A percentile compares a stretch with the other conserved stretches of the same genome.
These are phyloP conservation scores for Paramecium caudatum DNA, from an alignment of 73 alveolate genomes.

Conservation along the genomic window DNA sequence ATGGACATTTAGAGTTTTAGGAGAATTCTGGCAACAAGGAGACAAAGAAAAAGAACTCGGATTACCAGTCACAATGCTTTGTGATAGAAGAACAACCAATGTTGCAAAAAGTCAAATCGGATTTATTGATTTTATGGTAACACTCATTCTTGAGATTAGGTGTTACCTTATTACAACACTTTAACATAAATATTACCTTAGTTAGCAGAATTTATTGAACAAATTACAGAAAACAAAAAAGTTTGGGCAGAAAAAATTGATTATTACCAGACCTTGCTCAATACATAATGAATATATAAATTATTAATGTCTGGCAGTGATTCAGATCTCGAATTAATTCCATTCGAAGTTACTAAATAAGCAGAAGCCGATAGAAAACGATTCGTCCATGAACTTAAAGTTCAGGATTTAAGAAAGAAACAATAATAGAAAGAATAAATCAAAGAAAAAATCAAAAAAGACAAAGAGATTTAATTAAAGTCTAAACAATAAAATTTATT, in stretches of 20 bases:
- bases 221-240: conserved; percentile 32
- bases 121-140: conserved; percentile 91
- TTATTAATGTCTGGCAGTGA: conserved; percentile 46
- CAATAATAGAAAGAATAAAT: conserved; percentile 19
- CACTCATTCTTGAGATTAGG: not conserved
- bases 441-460: conserved; percentile 6
- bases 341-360: not conserved
- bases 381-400: not conserved
- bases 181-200: conserved; percentile 63
- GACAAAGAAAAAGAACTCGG: conserved; percentile 92
- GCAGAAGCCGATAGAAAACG: not conserved
- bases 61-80: conserved; percentile 86
- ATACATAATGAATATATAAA: not conserved
- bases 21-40: conserved; percentile 92
- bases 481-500: conserved; percentile 7
- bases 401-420: not conserved
- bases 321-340: conserved; percentile 18
- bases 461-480: conserved; percentile 1
- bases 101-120: conserved; percentile 93
- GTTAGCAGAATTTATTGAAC: conserved; percentile 2
- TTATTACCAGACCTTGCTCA: not conserved
- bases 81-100: conserved; percentile 96
- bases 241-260: conserved; percentile 53
- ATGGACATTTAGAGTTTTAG: conserved; percentile 88
- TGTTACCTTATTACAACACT: conserved; percentile 82